Conservation (phyloP, 2,329 filamentous ascomycete species). For the Xylaria sp. region DNA sequence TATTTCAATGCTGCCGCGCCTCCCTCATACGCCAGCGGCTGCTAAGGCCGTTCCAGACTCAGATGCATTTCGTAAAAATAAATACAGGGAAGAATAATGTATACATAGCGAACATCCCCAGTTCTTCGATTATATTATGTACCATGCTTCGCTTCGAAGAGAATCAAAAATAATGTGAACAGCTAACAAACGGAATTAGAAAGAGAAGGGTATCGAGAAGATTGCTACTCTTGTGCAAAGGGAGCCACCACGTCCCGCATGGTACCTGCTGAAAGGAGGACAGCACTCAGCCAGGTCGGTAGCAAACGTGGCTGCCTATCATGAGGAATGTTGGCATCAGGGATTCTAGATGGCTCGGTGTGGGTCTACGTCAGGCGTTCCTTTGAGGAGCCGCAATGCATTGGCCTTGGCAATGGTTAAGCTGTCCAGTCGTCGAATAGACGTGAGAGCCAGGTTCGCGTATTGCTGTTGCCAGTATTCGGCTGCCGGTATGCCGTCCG, state of each 20-base stretch:
- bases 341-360: conserved; percentile 27
- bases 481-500: conserved; percentile 48
- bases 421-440: conserved; percentile 34
- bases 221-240: conserved; percentile 8
- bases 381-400: conserved; percentile 35
- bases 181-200: conserved; percentile 9
- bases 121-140: conserved; percentile 14
- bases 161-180: neutral
- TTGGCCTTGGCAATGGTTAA: conserved; percentile 35
- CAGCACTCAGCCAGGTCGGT: conserved; percentile 10
- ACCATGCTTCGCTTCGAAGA: conserved; percentile 18
- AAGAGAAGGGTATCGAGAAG: conserved; percentile 31
- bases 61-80: conserved; percentile 20
- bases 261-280: conserved; percentile 17
- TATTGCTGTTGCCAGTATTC: conserved; percentile 47
- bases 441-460: conserved; percentile 38
- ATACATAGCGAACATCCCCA: conserved; percentile 17
- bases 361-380: conserved; percentile 34
- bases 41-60: conserved; percentile 17
- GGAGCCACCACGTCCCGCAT: conserved; percentile 26
- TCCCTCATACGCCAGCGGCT: conserved; percentile 22
- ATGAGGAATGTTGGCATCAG: conserved; percentile 9
- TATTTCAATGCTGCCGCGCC: conserved; percentile 23
- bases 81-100: conserved; percentile 26
- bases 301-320: neutral